Conservation (phyloP, 2,329 filamentous ascomycete species). For the Venturia nashicola region DNA sequence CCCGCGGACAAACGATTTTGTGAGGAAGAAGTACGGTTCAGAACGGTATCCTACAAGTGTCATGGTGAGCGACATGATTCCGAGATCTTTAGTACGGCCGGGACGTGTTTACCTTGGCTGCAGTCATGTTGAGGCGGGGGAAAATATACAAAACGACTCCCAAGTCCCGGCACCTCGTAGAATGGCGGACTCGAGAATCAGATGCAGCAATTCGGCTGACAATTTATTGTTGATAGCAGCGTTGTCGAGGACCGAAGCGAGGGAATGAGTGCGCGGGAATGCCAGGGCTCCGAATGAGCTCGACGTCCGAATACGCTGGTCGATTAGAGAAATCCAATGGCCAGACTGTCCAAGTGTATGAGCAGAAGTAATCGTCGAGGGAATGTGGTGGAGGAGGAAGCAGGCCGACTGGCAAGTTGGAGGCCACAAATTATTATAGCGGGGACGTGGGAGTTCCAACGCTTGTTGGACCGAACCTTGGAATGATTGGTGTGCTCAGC, state of each 20-base stretch:
- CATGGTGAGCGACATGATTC: not conserved
- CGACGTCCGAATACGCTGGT: not conserved
- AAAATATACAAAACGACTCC: not conserved
- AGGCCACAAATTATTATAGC: no score
- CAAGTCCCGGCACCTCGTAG: not conserved
- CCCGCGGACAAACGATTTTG: conserved; percentile 7
- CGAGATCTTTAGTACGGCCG: not conserved
- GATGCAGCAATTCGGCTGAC: not conserved
- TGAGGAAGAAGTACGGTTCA: conserved; percentile 6
- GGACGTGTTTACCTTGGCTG: not conserved
- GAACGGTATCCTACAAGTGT: conserved; percentile 4
- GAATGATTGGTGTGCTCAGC: no score
- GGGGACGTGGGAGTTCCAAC: not conserved
- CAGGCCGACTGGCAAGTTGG: not conserved
- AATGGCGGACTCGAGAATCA: not conserved
- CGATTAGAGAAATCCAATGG: not conserved
- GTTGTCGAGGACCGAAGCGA: not conserved
- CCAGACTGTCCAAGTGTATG: not conserved
- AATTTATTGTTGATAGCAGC: not conserved
- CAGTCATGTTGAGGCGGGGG: not conserved
- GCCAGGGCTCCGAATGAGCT: not conserved
- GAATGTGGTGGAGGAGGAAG: not conserved
- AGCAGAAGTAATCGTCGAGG: not conserved
- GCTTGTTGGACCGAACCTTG: not conserved
- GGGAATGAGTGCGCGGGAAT: not conserved